phyloP scores from a whole-genome alignment of 139 green algal genomes.

The Closterium sp. region DNA sequence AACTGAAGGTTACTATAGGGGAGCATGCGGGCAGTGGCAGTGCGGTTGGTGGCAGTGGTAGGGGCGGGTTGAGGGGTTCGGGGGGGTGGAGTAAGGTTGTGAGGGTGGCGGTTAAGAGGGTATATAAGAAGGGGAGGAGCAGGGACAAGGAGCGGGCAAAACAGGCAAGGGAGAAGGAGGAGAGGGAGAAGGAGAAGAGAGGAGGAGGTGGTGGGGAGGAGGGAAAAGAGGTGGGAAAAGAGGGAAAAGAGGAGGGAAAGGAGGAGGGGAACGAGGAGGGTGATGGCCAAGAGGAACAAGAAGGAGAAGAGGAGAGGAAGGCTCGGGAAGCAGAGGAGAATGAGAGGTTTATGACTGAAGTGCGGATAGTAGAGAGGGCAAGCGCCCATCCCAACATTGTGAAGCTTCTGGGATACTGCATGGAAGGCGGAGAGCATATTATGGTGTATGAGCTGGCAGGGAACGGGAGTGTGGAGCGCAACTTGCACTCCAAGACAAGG shows the following conservation, averaged over 20 bases:
- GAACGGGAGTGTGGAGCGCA: neutral
- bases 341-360: neutral
- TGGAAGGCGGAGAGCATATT: neutral
- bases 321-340: neutral
- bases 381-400: neutral
- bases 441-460: neutral
- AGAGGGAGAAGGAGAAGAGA: neutral
- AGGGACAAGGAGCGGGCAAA: neutral
- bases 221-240: neutral
- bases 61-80: neutral
- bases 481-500: slow-evolving; percentile 1
- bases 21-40: too few relatives aligned
- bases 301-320: neutral
- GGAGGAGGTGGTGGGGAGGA: neutral
- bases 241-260: neutral
- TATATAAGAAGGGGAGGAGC: neutral
- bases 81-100: neutral
- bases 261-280: neutral
- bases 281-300: neutral
- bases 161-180: neutral
- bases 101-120: neutral
- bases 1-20: neutral
- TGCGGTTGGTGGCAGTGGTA: too few relatives aligned
- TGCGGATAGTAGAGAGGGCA: neutral
- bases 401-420: slow-evolving; percentile 2